Base-by-base conservation (phyloP, 2,329 filamentous ascomycete genomes). In the Dactylellina drechsleri region DNA sequence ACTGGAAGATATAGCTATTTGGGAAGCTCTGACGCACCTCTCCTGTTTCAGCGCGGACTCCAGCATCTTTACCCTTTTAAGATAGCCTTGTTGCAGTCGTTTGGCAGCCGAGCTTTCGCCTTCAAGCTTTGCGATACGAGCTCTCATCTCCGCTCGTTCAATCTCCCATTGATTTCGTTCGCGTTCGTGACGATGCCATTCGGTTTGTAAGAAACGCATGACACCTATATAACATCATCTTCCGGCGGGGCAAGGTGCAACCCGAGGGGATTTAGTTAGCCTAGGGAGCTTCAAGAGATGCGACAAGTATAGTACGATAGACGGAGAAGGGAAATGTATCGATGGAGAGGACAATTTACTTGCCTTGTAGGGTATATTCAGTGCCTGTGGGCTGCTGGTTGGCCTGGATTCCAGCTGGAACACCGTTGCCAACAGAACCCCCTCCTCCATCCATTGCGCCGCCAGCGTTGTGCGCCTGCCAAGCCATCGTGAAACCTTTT, bases 101-200 rank as follows among this genome's bases (percentile, higher is more conserved):
- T 77, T 83, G 59, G 92, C 90, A 78, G 94, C 92, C 77, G 93
- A 87, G 36, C 90, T 88, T 78, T 96, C 92, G 65, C 95, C 95
- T 83, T 99, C 95, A 77, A 98, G 88, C 80, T 92, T 91, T 60
- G 94, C 94, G 84, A 99, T 97, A 80, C 96, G 90, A 78, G 92
- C 93, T 85, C 96, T 97, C 95, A 99, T 98, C 84, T 99, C 95
- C 80, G 96, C 95, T 81, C 93, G 90, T 83, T 99, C 95, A 81
- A 99, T 99, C 83, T 99, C 95, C 95, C 95, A 99, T 43, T 93
- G 90, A 83, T 99, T 99, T 80, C 95, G 89, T 81, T 97, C 95
- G 83, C 95, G 91, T 84, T 99, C 95, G 83, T 99, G 94, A 79
- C 92, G 91, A 83, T 99, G 95, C 95, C 95, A 99, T 87, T 99